Percentiles rank a stretch among this genome's conserved stretches.
Evolutionary conservation across 2,329 filamentous ascomycete genomes (phyloP).

Genomic region (Trichoderma semiorbis): DNA sequence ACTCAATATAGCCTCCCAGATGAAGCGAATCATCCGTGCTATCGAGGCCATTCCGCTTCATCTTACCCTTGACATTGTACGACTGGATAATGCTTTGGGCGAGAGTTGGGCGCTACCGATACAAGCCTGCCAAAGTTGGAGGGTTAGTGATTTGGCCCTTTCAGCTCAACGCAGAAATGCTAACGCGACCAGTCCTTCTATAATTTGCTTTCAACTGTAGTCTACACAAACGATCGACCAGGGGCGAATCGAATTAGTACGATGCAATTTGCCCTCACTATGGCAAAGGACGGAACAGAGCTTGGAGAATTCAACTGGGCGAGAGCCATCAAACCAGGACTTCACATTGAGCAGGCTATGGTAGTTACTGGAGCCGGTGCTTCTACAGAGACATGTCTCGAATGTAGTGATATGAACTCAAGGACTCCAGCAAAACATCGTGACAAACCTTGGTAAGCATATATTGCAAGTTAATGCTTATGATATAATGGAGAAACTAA

Average conservation of each 20-base stretch:
- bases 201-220: no score
- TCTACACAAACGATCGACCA: no score
- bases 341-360: neutral
- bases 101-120: neutral
- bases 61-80: neutral
- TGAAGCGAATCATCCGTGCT: neutral
- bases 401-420: neutral
- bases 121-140: neutral
- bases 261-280: neutral
- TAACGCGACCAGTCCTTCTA: no score
- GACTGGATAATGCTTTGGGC: neutral
- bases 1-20: neutral
- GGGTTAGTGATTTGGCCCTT: neutral
- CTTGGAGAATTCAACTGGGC: neutral
- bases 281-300: neutral
- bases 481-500: neutral
- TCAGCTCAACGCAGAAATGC: neutral
- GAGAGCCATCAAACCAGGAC: neutral
- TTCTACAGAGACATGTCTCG: neutral
- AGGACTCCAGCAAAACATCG: neutral
- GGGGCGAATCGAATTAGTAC: no score
- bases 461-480: neutral
- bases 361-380: neutral
- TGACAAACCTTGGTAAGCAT: neutral
- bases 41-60: neutral